Evolutionary conservation across 805 yeast species (phyloP).

Genomic region (Cyberlindnera mississippiensis): DNA sequence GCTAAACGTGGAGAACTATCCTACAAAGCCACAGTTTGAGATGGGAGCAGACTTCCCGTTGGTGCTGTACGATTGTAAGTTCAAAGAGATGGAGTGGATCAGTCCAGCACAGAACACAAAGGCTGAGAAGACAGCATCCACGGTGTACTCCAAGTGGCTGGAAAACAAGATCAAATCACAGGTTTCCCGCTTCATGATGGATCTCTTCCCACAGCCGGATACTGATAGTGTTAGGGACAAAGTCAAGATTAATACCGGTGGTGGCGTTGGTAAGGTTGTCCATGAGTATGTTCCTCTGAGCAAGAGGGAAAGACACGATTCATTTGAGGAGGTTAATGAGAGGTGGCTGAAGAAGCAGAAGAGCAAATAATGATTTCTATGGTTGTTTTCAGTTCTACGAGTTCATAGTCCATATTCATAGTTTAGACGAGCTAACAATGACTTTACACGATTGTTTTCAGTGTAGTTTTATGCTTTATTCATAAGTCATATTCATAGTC

Average conservation of each 20-base stretch:
- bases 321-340: constrained; percentile 66
- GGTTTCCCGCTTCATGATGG: constrained; percentile 35
- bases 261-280: constrained; percentile 66
- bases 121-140: constrained; percentile 38
- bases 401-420: too few species aligned
- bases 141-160: constrained; percentile 47
- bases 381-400: too few species aligned
- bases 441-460: too few species aligned
- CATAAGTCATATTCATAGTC: neutral
- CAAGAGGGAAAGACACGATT: constrained; percentile 54
- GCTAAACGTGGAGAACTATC: constrained; percentile 50
- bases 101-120: constrained; percentile 32
- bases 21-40: constrained; percentile 73
- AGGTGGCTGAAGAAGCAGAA: constrained; percentile 47
- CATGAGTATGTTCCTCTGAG: constrained; percentile 53
- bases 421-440: too few species aligned
- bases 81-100: constrained; percentile 63
- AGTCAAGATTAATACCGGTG: constrained; percentile 57
- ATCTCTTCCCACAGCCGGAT: constrained; percentile 16
- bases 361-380: constrained; percentile 1
- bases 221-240: neutral
- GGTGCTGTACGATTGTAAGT: constrained; percentile 81
- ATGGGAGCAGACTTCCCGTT: constrained; percentile 91
- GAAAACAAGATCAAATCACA: constrained; percentile 55
- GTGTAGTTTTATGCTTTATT: too few species aligned